Percentiles rank a stretch among this genome's conserved stretches.
Conservation (phyloP, 1,139 yeast genomes). For the Geotrichum siamense region DNA sequence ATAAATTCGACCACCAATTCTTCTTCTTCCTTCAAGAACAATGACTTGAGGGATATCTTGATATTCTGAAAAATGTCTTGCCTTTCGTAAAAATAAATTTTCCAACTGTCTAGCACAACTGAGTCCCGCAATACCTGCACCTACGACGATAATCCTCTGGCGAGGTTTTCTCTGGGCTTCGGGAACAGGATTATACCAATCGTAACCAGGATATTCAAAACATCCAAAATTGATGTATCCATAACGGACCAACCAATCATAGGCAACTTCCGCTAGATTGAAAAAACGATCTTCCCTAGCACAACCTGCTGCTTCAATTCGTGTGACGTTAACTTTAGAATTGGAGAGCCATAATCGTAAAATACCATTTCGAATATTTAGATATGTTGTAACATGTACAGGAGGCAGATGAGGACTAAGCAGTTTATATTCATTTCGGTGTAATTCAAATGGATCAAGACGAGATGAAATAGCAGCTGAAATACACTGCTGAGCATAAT, state of each 20-base stretch:
- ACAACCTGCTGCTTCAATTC: slow-evolving; percentile 41
- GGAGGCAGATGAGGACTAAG: slow-evolving; percentile 33
- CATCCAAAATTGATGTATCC: slow-evolving; percentile 43
- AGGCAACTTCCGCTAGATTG: slow-evolving; percentile 39
- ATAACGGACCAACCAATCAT: slow-evolving; percentile 38
- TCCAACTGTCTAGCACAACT: slow-evolving; percentile 41
- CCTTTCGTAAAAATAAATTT: slow-evolving; percentile 33
- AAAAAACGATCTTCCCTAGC: slow-evolving; percentile 38
- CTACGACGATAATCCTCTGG: slow-evolving; percentile 36
- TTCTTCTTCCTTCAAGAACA: slow-evolving; percentile 37
- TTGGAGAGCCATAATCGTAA: slow-evolving; percentile 40
- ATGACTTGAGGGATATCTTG: slow-evolving; percentile 38
- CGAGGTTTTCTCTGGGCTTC: slow-evolving; percentile 32
- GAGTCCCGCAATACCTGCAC: slow-evolving; percentile 42
- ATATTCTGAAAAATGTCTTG: slow-evolving; percentile 32
- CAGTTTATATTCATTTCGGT: slow-evolving; percentile 34
- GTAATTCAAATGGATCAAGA: slow-evolving; percentile 35
- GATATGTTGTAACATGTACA: slow-evolving; percentile 38
- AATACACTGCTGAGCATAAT: slow-evolving; percentile 38
- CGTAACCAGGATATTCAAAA: slow-evolving; percentile 28
- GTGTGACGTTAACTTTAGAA: slow-evolving; percentile 38
- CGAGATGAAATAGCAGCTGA: slow-evolving; percentile 40
- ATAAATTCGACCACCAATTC: slow-evolving; percentile 42
- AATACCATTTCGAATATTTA: slow-evolving; percentile 40
- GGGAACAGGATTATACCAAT: slow-evolving; percentile 19